Conservation (phyloP, 1,284 basidiomycete species). For the Marasmius sp. region DNA sequence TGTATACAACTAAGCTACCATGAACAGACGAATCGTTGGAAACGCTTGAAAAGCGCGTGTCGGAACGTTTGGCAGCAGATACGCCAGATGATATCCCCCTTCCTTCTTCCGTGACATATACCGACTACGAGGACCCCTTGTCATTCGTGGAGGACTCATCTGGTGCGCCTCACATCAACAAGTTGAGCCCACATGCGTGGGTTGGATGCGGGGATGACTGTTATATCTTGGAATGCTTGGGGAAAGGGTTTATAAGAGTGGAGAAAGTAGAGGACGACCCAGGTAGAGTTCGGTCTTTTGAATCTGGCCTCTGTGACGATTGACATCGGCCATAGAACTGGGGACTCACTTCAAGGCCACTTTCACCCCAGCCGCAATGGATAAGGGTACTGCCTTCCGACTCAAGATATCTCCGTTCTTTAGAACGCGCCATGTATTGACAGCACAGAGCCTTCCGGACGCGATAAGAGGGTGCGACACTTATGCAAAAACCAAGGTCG, state of each 20-base stretch:
- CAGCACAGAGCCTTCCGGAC: slow-evolving; percentile 49
- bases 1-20: slow-evolving; percentile 7
- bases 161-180: slow-evolving; percentile 52
- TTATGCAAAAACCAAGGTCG: slow-evolving; percentile 55
- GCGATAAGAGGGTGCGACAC: slow-evolving; percentile 72
- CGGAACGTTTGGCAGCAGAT: slow-evolving; percentile 22
- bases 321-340: slow-evolving; percentile 22
- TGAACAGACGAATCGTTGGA: slow-evolving; percentile 50
- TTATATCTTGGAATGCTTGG: slow-evolving; percentile 81
- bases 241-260: slow-evolving; percentile 74
- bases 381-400: slow-evolving; percentile 41
- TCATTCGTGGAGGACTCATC: slow-evolving; percentile 53
- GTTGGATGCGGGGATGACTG: slow-evolving; percentile 76
- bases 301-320: not conserved
- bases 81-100: slow-evolving; percentile 42
- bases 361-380: slow-evolving; percentile 55
- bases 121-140: slow-evolving; percentile 83
- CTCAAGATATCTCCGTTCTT: slow-evolving; percentile 57
- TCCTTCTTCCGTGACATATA: slow-evolving; percentile 72
- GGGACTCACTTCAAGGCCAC: slow-evolving; percentile 41
- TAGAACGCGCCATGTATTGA: slow-evolving; percentile 53
- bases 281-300: slow-evolving; percentile 25
- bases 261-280: slow-evolving; percentile 44
- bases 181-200: slow-evolving; percentile 66
- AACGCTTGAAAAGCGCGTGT: slow-evolving; percentile 44